phyloP scores from a whole-genome alignment of 2,329 filamentous ascomycete genomes.

The Magnaporthales sp. region DNA sequence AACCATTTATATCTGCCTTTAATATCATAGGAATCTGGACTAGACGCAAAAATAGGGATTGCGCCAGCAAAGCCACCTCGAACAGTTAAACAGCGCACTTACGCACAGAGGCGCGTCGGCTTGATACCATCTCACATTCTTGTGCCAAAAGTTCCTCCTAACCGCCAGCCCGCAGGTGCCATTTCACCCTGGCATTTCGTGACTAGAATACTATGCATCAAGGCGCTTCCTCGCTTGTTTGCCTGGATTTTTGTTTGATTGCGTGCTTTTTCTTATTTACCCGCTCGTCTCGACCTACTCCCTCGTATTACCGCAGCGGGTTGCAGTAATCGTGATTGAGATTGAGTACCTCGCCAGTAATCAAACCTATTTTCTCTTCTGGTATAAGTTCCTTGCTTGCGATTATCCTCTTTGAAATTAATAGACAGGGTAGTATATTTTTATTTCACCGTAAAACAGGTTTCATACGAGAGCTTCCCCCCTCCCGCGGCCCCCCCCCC shows the following conservation, averaged over 20 bases:
- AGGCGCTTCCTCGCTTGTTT: not conserved
- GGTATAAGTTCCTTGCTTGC: not conserved
- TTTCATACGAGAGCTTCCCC: not conserved
- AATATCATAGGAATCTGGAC: not conserved
- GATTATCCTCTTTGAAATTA: not conserved
- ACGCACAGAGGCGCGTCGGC: not conserved
- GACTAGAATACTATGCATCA: not conserved
- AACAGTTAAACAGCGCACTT: not conserved
- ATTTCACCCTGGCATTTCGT: not conserved
- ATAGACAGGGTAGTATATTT: not conserved
- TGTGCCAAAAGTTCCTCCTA: not conserved
- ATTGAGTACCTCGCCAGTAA: not conserved
- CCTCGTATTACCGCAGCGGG: not conserved
- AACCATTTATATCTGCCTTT: too few species aligned
- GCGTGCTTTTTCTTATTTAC: too few species aligned
- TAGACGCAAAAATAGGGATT: not conserved
- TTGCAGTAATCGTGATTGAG: not conserved
- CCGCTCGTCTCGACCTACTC: not conserved
- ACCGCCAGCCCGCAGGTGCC: not conserved
- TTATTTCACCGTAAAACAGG: not conserved
- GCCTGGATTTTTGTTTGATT: not conserved
- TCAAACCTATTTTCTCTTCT: not conserved
- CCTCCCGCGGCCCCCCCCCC: too few species aligned
- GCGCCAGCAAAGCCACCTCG: not conserved
- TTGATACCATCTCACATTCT: not conserved